Base-by-base conservation (phyloP, 1,284 basidiomycete species). In the Macrocystidia cucumis region DNA sequence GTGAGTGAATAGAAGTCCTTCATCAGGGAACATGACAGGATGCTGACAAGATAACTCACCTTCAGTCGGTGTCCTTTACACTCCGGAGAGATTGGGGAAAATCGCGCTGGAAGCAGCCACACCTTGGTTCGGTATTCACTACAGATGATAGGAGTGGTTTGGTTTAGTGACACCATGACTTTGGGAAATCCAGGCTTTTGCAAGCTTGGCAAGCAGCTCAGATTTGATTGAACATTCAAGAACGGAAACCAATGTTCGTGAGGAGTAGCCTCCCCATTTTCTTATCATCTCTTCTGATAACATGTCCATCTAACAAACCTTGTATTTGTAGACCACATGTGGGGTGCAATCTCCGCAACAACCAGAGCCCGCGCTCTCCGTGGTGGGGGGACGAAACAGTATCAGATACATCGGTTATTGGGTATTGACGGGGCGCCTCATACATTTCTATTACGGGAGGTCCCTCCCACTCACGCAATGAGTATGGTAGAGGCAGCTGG, bases 131-230 rank as follows among this genome's bases (percentile, higher is more conserved):
- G 9, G 61, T 69, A 6, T 90, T 96, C 62, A 73, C 80, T 4
- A 65, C 91, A 38, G 80, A 87, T 44, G 95, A 98, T 57, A 76
- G 90, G 30, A 78, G 93, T 42, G 91, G 91, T 14, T 67, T 97
- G 9, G 74, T 93, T 20, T 77, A 82, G 43, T n/a, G 91, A 95
- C 51, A 72, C 83, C 1, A 74, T 88, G 48, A 80, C 83, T 0
- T 71, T 96, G 21, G 76, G 89, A 22, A 79, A 84, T 51, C 86
- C 90, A 18, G 89, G 90, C 2, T 75, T 87, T 50, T 66, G 75
- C 34, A 72, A 82, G 43, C 72, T 90, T 22, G 88, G 87, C 46
- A 81, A 79, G 43, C 78, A 83, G 5, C 67, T 97, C 44, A 77
- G 72, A 16, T 65, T 93, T 32, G 66, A 88, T 41, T 69, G 85